Base-by-base conservation (phyloP, 2,329 filamentous ascomycete genomes). In the Calonectria crousiana region DNA sequence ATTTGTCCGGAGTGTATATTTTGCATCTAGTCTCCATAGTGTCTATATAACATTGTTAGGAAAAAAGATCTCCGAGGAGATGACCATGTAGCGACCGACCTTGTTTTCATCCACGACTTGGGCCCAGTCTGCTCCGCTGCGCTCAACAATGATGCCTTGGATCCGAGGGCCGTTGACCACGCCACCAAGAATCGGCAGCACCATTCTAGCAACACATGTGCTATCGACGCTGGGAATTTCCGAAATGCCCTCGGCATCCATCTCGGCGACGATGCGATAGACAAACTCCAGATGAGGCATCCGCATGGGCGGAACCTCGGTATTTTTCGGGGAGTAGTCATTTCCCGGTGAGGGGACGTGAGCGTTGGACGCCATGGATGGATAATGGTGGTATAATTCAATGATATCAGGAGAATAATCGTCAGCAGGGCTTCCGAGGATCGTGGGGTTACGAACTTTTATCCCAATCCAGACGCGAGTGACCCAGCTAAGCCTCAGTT, bases 281-380 rank as follows among this genome's bases (percentile, higher is more conserved):
- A 79, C 75, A 49, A 78, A 74, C 26, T 79, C 76, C 0, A 78
- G 53, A 66, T 79, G 73, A 11, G 76, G 76, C 78, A 76, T 79
- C 2, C 76, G 69, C 76, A 78, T 79, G 20, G 3, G 1, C 13
- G 74, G 74, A 2, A 77, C 34, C 0, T 70, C 36, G 26, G 52
- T 14, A 2, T 49, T 70, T 26, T 69, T 69, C 47, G 52, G 71
- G 23, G 69, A 69, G 18, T 64, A 71, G 8, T 26, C 71, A 44
- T 79, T 79, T 41, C 77, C 76, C 28, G 77, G 76, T 4, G 77
- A 79, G 47, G 70, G 44, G 13, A 75, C 32, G 68, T 76, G 75
- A 20, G 64, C 14, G 14, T 69, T 76, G 32, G 72, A 38, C 14
- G 73, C 28, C 16, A 69, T 51, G 69, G 56, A 56, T 38, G 56